phyloP scores from a whole-genome alignment of 176 grass and related monocot genomes.

The Olyra latifolia region DNA sequence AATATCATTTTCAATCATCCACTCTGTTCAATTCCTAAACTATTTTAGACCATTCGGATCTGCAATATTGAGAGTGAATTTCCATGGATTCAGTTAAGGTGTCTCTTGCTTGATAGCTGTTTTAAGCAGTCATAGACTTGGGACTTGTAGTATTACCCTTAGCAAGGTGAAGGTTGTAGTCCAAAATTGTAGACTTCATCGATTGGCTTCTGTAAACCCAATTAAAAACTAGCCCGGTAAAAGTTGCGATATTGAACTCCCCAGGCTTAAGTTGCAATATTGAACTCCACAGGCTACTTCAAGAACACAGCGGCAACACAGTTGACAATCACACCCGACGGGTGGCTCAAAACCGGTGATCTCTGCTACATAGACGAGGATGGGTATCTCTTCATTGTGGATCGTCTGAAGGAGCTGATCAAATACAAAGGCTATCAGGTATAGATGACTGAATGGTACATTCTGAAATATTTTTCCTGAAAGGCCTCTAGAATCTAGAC shows the following conservation, averaged over 20 bases:
- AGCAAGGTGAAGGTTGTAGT: not conserved
- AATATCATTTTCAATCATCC: not conserved
- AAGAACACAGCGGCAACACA: constrained; percentile 79
- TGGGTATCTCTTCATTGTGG: constrained; percentile 95
- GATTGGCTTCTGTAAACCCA: not conserved
- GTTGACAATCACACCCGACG: constrained; percentile 58
- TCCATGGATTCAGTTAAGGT: not conserved
- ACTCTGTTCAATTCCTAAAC: not conserved
- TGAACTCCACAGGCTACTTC: constrained; percentile 64
- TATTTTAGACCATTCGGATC: not conserved
- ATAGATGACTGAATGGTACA: not conserved
- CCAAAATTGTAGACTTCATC: not conserved
- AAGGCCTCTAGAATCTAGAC: not conserved
- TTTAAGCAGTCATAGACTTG: not conserved
- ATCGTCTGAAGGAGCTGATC: constrained; percentile 90
- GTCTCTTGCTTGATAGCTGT: not conserved
- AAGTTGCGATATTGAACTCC: constrained; percentile 9
- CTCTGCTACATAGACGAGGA: constrained; percentile 95
- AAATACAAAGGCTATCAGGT: constrained; percentile 99
- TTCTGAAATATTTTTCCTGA: not conserved
- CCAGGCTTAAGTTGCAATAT: constrained; percentile 39
- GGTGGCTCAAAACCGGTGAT: constrained; percentile 92
- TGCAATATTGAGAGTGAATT: not conserved
- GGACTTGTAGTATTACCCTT: not conserved
- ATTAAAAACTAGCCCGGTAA: not conserved